Percentiles rank a stretch among this genome's conserved stretches.
phyloP scores from a whole-genome alignment of 169 alveolate genomes.

The Eimeria brunetti region DNA sequence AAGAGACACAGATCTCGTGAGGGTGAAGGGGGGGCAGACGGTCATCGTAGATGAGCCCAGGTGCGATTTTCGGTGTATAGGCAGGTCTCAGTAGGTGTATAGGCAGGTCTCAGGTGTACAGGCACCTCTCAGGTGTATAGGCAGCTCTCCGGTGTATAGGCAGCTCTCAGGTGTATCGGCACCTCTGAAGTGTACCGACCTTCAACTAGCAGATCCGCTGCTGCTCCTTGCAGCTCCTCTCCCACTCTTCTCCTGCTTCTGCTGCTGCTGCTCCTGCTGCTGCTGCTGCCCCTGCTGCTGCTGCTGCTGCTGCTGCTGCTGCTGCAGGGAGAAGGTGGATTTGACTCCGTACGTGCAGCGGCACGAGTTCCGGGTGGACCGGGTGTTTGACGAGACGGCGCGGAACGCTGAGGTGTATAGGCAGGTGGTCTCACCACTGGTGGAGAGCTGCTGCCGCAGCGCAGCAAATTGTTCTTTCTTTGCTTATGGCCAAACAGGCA shows the following conservation, averaged over 20 bases:
- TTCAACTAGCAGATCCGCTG: no score
- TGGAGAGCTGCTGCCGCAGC: slow-evolving; percentile 84
- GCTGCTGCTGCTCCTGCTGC: slow-evolving; percentile 30
- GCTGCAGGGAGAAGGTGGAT: slow-evolving; percentile 79
- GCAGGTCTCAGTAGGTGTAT: neutral
- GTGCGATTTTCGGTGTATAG: no score
- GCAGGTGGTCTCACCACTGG: slow-evolving; percentile 86
- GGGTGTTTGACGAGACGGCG: slow-evolving; percentile 87
- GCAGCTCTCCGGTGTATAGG: neutral
- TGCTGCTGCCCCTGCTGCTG: neutral
- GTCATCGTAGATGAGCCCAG: slow-evolving; percentile 78
- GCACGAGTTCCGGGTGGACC: slow-evolving; percentile 90
- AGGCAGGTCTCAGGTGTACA: neutral
- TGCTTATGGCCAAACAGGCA: slow-evolving; percentile 92
- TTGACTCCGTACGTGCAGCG: slow-evolving; percentile 87
- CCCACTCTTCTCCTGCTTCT: neutral
- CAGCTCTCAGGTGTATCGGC: neutral
- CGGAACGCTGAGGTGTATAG: slow-evolving; percentile 85
- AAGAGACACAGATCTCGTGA: slow-evolving; percentile 60
- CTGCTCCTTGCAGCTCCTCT: no score
- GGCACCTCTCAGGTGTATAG: neutral
- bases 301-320: neutral
- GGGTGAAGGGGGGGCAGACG: slow-evolving; percentile 34
- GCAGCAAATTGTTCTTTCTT: slow-evolving; percentile 88
- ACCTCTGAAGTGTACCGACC: neutral